These are phyloP conservation scores for Chrysochromulina parva DNA, from an alignment of 78 protist genomes.

Conservation along the genomic window DNA sequence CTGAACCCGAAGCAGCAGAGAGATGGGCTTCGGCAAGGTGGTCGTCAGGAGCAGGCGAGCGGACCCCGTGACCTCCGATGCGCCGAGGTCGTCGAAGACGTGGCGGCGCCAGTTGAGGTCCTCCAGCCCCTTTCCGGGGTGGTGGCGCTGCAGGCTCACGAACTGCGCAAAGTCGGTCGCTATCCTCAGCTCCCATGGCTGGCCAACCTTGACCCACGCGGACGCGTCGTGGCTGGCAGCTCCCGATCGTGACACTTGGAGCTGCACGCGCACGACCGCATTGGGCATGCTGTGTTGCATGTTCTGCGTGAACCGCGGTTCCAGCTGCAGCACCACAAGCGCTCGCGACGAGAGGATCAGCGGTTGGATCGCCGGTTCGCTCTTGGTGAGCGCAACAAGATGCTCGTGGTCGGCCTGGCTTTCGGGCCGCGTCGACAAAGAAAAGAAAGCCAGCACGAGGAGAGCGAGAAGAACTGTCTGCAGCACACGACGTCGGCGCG, in stretches of 20 bases:
- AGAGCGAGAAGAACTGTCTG: too few species aligned
- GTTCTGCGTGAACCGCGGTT: background rate
- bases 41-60: background rate
- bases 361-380: background rate
- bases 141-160: background rate
- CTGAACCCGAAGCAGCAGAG: background rate
- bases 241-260: too few species aligned
- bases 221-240: too few species aligned
- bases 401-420: background rate
- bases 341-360: background rate
- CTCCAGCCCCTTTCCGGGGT: background rate
- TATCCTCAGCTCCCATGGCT: background rate
- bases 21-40: background rate
- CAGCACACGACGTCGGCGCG: too few species aligned
- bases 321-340: background rate
- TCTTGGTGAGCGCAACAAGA: background rate
- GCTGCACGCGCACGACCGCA: background rate
- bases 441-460: too few species aligned
- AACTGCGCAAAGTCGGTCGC: background rate
- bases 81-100: background rate
- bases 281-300: background rate
- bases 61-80: background rate
- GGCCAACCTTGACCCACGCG: background rate
- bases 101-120: background rate
- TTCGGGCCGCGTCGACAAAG: too few species aligned